phyloP scores from a whole-genome alignment of 805 yeast species.

The Starmerella kuoi region DNA sequence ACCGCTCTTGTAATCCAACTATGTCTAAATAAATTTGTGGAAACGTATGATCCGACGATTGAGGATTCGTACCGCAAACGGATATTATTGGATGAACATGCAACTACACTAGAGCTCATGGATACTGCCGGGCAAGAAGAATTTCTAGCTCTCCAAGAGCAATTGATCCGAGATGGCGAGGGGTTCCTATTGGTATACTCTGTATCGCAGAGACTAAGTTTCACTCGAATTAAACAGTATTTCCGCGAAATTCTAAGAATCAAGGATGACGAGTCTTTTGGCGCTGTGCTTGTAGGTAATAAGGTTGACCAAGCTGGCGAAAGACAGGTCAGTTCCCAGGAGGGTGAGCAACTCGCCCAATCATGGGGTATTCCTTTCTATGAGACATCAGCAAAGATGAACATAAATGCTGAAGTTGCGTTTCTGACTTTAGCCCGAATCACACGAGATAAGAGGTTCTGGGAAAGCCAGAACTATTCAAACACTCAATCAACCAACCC shows the following conservation, averaged over 20 bases:
- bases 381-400: constrained; percentile 89
- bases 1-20: constrained; percentile 86
- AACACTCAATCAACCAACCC: no score
- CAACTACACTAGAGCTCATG: constrained; percentile 69
- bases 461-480: no score
- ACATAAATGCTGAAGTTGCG: constrained; percentile 77
- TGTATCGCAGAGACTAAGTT: constrained; percentile 71
- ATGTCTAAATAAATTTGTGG: constrained; percentile 80
- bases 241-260: constrained; percentile 69
- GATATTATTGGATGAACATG: constrained; percentile 69
- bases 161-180: constrained; percentile 93
- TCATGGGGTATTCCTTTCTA: constrained; percentile 54
- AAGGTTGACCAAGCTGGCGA: constrained; percentile 67
- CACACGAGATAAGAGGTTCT: constrained; percentile 71
- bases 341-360: constrained; percentile 68
- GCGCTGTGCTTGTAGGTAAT: constrained; percentile 86
- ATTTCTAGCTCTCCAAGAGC: constrained; percentile 82
- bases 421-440: constrained; percentile 52
- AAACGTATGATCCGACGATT: constrained; percentile 96
- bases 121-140: constrained; percentile 99
- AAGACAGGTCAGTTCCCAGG: constrained; percentile 68
- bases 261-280: constrained; percentile 42
- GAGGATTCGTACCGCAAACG: constrained; percentile 67
- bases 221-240: constrained; percentile 72
- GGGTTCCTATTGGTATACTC: constrained; percentile 84